Percentiles rank a stretch among this genome's conserved stretches.
Evolutionary conservation across 441 rosid genomes (phyloP).

Genomic region (Populus tomentosa): DNA sequence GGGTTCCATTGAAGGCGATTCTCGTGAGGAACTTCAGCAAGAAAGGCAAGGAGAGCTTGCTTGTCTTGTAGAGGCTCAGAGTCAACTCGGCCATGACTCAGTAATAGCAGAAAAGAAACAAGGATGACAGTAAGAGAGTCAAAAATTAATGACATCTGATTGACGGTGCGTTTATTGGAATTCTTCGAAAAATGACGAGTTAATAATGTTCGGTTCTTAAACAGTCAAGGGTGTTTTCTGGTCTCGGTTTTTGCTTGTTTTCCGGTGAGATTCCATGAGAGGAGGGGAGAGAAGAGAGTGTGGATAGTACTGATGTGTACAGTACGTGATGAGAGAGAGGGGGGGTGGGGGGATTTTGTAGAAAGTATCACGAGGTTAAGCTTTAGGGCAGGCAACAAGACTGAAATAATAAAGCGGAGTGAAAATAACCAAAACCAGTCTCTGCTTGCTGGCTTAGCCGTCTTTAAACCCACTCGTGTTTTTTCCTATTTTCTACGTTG

Average conservation of each 20-base stretch:
- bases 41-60: slow-evolving; percentile 76
- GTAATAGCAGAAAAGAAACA: slow-evolving; percentile 18
- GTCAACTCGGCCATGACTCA: slow-evolving; percentile 32
- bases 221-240: slow-evolving; percentile 3
- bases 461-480: no score
- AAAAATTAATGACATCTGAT: slow-evolving; percentile 30
- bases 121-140: slow-evolving; percentile 6
- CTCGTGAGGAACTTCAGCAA: slow-evolving; percentile 51
- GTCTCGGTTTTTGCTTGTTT: slow-evolving; percentile 18
- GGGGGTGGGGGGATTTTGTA: slow-evolving; percentile 14
- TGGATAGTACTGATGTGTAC: neutral
- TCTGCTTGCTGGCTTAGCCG: no score
- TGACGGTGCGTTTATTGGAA: neutral
- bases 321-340: neutral
- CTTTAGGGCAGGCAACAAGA: neutral
- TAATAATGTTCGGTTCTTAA: no score
- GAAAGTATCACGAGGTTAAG: slow-evolving; percentile 3
- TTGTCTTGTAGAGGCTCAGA: slow-evolving; percentile 68
- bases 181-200: neutral
- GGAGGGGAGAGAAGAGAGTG: neutral
- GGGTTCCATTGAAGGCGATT: slow-evolving; percentile 71
- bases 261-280: slow-evolving; percentile 40
- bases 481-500: no score
- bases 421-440: no score
- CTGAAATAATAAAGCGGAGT: neutral